phyloP scores from a whole-genome alignment of 1,284 basidiomycete species.

The Ustilago nuda region DNA sequence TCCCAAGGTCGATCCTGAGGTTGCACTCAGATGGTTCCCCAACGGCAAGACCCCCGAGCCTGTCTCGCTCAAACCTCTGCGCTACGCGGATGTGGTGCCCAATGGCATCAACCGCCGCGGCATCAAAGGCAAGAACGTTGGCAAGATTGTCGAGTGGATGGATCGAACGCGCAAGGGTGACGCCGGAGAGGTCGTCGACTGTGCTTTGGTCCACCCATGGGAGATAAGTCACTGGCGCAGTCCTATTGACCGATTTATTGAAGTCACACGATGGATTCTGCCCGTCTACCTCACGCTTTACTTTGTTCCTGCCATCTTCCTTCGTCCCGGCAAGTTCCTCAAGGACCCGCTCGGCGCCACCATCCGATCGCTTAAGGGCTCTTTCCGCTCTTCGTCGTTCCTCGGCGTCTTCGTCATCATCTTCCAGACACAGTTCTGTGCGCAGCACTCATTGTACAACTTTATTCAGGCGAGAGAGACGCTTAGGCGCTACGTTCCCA shows the following conservation, averaged over 20 bases:
- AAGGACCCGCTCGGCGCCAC: slow-evolving; percentile 54
- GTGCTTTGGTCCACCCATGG: slow-evolving; percentile 80
- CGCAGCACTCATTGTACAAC: slow-evolving; percentile 76
- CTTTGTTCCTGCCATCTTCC: slow-evolving; percentile 77
- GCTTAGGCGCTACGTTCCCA: slow-evolving; percentile 68
- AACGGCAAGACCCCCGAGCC: slow-evolving; percentile 62
- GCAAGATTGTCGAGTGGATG: slow-evolving; percentile 58
- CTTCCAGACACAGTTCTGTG: slow-evolving; percentile 87
- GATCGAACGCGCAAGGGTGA: slow-evolving; percentile 49
- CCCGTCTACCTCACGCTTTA: slow-evolving; percentile 87
- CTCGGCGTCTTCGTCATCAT: slow-evolving; percentile 85
- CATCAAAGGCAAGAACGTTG: slow-evolving; percentile 58
- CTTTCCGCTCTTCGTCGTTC: slow-evolving; percentile 87
- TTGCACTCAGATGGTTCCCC: slow-evolving; percentile 51
- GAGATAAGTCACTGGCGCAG: slow-evolving; percentile 78
- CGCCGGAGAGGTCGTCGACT: slow-evolving; percentile 47
- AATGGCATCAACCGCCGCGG: slow-evolving; percentile 55
- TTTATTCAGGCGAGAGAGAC: slow-evolving; percentile 45
- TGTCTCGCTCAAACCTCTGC: slow-evolving; percentile 48
- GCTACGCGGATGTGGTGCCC: slow-evolving; percentile 54
- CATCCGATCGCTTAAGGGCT: slow-evolving; percentile 77
- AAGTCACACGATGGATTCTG: slow-evolving; percentile 84
- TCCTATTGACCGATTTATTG: slow-evolving; percentile 80
- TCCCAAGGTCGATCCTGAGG: slow-evolving; percentile 29
- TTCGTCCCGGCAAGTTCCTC: slow-evolving; percentile 64